phyloP scores from a whole-genome alignment of 208 protist species.

The Leishmania aethiopica region DNA sequence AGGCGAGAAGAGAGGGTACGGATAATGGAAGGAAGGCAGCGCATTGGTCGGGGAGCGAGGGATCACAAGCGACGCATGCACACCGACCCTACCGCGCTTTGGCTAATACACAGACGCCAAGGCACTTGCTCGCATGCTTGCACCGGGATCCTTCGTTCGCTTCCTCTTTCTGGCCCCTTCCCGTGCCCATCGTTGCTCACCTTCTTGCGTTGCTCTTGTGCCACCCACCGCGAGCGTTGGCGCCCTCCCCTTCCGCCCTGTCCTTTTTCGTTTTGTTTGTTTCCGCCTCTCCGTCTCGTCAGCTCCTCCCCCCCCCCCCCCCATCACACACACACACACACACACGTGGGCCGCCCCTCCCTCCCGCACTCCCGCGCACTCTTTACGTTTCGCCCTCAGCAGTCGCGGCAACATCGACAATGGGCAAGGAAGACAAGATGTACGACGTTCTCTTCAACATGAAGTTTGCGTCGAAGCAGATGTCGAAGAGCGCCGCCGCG shows the following conservation, averaged over 20 bases:
- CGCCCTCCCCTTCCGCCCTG: background rate
- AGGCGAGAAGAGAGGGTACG: background rate
- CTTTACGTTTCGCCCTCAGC: background rate
- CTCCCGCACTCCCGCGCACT: background rate
- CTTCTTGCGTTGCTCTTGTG: background rate
- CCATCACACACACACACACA: too few species aligned
- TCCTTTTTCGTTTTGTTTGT: background rate
- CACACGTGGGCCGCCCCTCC: background rate
- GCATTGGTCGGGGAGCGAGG: background rate
- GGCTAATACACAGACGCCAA: background rate
- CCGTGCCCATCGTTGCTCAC: background rate
- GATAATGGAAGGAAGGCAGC: background rate
- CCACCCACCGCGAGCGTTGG: background rate
- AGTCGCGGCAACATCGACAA: conserved; percentile 18
- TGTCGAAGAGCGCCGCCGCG: conserved; percentile 84
- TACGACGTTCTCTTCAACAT: conserved; percentile 96
- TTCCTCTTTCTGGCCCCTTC: background rate
- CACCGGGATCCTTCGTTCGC: background rate
- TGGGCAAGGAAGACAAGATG: conserved; percentile 75
- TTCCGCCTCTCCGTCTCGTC: background rate
- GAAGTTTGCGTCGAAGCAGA: conserved; percentile 96
- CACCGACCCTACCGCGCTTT: background rate
- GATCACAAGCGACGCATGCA: background rate
- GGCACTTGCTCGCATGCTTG: background rate
- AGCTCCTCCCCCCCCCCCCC: background rate